Percentiles rank a stretch among this genome's conserved stretches.
phyloP scores from a whole-genome alignment of 139 green algal genomes.

The Klebsormidium nitens region DNA sequence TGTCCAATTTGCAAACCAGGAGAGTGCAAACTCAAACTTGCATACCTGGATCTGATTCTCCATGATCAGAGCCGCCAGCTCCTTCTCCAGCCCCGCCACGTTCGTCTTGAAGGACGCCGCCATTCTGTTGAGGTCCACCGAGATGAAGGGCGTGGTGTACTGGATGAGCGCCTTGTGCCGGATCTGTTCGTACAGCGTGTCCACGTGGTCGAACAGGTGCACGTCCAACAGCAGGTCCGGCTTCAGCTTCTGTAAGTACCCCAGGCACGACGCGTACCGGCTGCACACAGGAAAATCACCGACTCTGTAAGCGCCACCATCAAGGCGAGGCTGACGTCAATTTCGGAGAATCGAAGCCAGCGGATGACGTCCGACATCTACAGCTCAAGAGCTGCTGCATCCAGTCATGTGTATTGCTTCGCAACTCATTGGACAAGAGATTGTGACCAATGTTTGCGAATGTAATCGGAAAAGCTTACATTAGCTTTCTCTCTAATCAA shows the following conservation, averaged over 20 bases:
- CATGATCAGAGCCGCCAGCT: constrained; percentile 76
- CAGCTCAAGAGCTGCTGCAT: too few relatives aligned
- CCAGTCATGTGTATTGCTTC: too few relatives aligned
- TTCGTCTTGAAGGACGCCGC: constrained; percentile 67
- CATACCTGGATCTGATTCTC: constrained; percentile 58
- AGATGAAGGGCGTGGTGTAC: constrained; percentile 79
- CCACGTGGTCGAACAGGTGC: constrained; percentile 66
- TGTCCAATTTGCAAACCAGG: neutral
- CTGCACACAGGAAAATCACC: constrained; percentile 19
- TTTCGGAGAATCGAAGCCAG: too few relatives aligned
- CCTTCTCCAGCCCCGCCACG: constrained; percentile 59
- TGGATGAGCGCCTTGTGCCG: constrained; percentile 70
- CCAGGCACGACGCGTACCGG: constrained; percentile 70
- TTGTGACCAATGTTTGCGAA: too few relatives aligned
- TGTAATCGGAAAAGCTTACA: too few relatives aligned
- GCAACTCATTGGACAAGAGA: too few relatives aligned
- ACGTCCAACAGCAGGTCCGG: constrained; percentile 65
- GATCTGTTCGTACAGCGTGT: constrained; percentile 55
- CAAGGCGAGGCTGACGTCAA: too few relatives aligned
- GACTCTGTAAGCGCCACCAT: too few relatives aligned
- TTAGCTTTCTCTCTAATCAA: too few relatives aligned
- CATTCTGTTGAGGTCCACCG: constrained; percentile 77
- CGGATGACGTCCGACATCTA: too few relatives aligned
- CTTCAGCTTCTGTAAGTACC: constrained; percentile 55
- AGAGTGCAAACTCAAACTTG: too few relatives aligned